Percentiles rank a stretch among this genome's conserved stretches.
Evolutionary conservation across 1,284 basidiomycete genomes (phyloP).

Genomic region (Pyrrhoderma lamaoense): DNA sequence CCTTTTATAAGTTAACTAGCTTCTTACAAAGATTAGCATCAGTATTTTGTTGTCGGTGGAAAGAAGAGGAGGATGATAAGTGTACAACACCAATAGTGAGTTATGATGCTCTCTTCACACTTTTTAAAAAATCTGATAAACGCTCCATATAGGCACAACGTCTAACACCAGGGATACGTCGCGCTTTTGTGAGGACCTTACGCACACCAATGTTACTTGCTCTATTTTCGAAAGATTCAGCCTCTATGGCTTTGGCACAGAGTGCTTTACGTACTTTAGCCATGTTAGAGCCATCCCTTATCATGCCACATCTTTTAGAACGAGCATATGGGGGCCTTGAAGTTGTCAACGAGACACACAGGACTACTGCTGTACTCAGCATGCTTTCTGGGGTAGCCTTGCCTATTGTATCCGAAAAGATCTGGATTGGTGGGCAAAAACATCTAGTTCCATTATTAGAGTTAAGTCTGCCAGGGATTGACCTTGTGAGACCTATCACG

Average conservation of each 20-base stretch:
- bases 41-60: constrained; percentile 79
- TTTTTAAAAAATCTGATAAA: constrained; percentile 2
- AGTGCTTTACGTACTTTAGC: constrained; percentile 67
- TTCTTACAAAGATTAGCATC: constrained; percentile 74
- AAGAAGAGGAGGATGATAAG: constrained; percentile 71
- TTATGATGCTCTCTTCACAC: constrained; percentile 6
- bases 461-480: constrained; percentile 86
- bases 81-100: constrained; percentile 80
- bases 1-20: constrained; percentile 46
- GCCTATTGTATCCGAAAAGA: constrained; percentile 69
- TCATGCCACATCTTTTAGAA: constrained; percentile 92
- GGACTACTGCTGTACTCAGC: constrained; percentile 86
- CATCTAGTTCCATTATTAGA: constrained; percentile 86
- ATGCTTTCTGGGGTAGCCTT: constrained; percentile 79
- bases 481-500: constrained; percentile 49
- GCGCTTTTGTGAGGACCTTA: constrained; percentile 75
- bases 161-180: constrained; percentile 77
- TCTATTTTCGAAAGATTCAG: constrained; percentile 89
- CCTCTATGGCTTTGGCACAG: constrained; percentile 63
- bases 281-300: constrained; percentile 76
- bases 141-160: constrained; percentile 47
- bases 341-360: constrained; percentile 90
- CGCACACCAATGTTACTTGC: constrained; percentile 86
- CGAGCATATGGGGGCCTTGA: constrained; percentile 89
- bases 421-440: constrained; percentile 85